Evolutionary conservation across 768 basidiomycete species (phyloP), one percentile per base, ranked within the genome.

Genomic region (Leccinum variicolor): DNA sequence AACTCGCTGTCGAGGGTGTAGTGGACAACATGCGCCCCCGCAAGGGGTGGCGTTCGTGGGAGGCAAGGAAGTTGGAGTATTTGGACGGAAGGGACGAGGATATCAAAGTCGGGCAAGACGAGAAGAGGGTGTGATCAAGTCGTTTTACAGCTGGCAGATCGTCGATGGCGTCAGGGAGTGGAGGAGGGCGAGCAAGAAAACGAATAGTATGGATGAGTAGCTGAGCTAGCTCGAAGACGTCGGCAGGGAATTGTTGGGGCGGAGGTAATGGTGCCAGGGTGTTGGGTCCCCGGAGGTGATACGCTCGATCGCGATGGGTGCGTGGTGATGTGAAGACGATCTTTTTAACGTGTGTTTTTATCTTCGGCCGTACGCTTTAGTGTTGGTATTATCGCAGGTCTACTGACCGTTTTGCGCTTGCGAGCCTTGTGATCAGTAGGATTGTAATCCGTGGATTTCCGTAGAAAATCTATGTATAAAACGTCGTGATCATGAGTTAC

Each of bases 71-170:
- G 68, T 76, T 93, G 17, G 76, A 72, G 43, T 94, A 82, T 73
- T 77, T 92, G 45, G 92, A 94, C 70, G 83, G 75, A 55, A 74
- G 83, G 63, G 90, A 92, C 66, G 75, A 76, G 60, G 81, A 83
- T 36, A 71, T 89, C 56, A 84, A 81, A 69, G 72, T 84, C 9
- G 88, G 86, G 47, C 86, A 90, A 73, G 91, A 93, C 61, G 79
- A 81, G 64, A 72, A 65, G 66, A 76, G 86, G 25, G 85, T 93
- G 86, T 90, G 52, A 67, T 94, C 62, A 92, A 92, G 81, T 85
- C 88, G 25, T 94, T 92, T 70, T 87, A 89, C 71, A 84, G 87
- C 50, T 92, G 89, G 89, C 89, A 92, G 77, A 87, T 82, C 10
- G 91, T 94, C 36, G 92, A 93, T 67, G 83, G 79, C 33, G 81